Evolutionary conservation across 495 filamentous ascomycete species (phyloP).

Genomic region (Parathielavia appendiculata): DNA sequence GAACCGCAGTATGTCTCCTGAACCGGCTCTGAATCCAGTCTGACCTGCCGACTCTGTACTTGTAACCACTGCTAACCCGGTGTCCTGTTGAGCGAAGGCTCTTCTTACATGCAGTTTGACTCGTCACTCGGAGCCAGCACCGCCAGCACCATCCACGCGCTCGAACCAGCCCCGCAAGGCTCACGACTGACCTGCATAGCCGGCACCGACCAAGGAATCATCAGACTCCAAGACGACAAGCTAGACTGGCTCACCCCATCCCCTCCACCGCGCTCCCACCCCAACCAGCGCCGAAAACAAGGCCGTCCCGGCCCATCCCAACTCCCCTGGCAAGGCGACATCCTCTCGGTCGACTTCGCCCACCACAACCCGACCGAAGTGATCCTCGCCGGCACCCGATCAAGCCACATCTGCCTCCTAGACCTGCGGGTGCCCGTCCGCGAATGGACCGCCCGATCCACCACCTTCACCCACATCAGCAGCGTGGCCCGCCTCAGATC

Average conservation of each 20-base stretch:
- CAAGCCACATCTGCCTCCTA: constrained; percentile 26
- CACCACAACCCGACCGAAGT: constrained; percentile 22
- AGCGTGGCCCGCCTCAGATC: constrained; percentile 33
- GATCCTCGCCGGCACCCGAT: constrained; percentile 37
- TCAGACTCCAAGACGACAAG: constrained; percentile 9
- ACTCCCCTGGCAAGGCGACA: constrained; percentile 16
- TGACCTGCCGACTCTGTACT: background rate
- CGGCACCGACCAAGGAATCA: constrained; percentile 33
- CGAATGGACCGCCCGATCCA: constrained; percentile 18
- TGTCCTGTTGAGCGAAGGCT: no score
- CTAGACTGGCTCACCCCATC: constrained; percentile 16
- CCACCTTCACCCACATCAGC: constrained; percentile 24
- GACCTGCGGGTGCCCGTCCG: constrained; percentile 29
- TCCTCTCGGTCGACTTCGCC: constrained; percentile 31
- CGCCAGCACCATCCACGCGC: constrained; percentile 11
- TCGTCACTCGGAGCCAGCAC: background rate
- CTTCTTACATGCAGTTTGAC: no score
- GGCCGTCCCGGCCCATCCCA: background rate
- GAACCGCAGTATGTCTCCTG: constrained; percentile 3
- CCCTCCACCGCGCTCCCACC: background rate
- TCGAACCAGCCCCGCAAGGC: constrained; percentile 1
- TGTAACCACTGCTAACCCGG: background rate
- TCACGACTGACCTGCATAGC: constrained; percentile 25
- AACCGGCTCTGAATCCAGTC: background rate
- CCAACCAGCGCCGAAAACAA: background rate